Evolutionary conservation across 2,329 filamentous ascomycete species (phyloP), one percentile per base, ranked within the genome.

Genomic region (Exophiala phaeomuriformis): DNA sequence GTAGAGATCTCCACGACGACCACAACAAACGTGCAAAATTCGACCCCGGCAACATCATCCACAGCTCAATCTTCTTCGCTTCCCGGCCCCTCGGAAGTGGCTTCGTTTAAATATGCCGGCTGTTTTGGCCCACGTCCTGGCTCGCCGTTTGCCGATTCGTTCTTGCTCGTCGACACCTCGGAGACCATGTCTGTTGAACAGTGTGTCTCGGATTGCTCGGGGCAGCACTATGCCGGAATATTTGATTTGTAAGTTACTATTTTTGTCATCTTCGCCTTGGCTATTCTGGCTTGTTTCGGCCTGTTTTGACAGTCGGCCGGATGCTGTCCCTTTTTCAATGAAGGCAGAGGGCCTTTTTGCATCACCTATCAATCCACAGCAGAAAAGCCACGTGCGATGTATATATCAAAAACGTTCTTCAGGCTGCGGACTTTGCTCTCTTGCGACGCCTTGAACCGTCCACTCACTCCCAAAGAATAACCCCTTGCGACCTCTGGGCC

Each of bases 81-180:
- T 7, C 47, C 51, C 9, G 52, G 49, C 10, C 56, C 56, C 2
- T 39, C 48, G 3, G 33, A 56, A 45, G 41, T 59, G 27, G 49
- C 58, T 32, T 43, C 39, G 10, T 61, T 61, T 30, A 32, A 41
- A 9, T 61, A 57, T 37, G 49, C 54, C 29, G 57, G 59, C 28
- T 61, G 59, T 43, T 40, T 61, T 8, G 57, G 59, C 35, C 55
- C 53, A 2, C 47, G 48, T 5, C 47, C 44, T n/a, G 42, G 52
- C 29, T 28, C 51, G 8, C 37, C 52, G 3, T 53, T 57, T 32
- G 47, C 55, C 8, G 39, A 55, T 41, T 55, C 55, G 8, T 52
- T 60, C 10, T 44, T 47, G 27, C 41, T 58, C 2, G 47, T 44
- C 8, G 47, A 58, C 4, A 51, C 51, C n/a, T 58, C 57, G 5